A percentile compares a stretch with the other conserved stretches of the same genome.
These are phyloP conservation scores for Entomortierella chlamydospora DNA, from an alignment of 192 early-diverging fungal species.

Conservation along the genomic window DNA sequence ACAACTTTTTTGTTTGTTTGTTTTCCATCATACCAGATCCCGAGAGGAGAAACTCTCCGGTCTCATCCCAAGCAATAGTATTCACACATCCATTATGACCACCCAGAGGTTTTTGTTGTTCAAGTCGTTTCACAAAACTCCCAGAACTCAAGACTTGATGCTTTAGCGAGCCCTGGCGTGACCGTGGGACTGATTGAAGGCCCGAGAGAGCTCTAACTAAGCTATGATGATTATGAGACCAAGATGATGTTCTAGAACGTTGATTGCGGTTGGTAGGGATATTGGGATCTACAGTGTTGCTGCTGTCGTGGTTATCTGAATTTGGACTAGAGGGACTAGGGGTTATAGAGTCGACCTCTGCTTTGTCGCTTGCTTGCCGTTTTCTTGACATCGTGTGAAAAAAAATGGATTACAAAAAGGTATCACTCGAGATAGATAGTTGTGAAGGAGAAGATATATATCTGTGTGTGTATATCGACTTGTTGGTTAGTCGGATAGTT, in stretches of 20 bases:
- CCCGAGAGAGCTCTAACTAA: constrained; percentile 1
- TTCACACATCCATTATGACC: constrained; percentile 72
- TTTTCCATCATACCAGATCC: constrained; percentile 57
- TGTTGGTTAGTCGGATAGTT: too few relatives aligned
- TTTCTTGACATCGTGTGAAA: not conserved
- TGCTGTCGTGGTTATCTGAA: not conserved
- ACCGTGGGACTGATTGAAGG: constrained; percentile 9
- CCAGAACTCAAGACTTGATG: constrained; percentile 18
- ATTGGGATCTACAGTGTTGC: not conserved
- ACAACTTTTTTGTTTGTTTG: not conserved
- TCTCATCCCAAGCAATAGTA: constrained; percentile 58
- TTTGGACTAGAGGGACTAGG: not conserved
- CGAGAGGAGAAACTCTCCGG: constrained; percentile 54
- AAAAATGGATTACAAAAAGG: too few relatives aligned
- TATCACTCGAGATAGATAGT: too few relatives aligned
- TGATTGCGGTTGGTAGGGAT: not conserved
- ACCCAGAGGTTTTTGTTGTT: constrained; percentile 37
- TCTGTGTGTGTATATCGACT: too few relatives aligned
- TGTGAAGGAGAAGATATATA: too few relatives aligned
- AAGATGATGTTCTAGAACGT: not conserved
- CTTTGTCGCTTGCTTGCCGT: not conserved
- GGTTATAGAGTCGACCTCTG: not conserved
- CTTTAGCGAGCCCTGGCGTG: constrained; percentile 18
- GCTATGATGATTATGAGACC: not conserved
- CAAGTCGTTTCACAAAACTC: constrained; percentile 50